phyloP scores from a whole-genome alignment of 371 early-diverging fungal species.

The Lichtheimia ornata region DNA sequence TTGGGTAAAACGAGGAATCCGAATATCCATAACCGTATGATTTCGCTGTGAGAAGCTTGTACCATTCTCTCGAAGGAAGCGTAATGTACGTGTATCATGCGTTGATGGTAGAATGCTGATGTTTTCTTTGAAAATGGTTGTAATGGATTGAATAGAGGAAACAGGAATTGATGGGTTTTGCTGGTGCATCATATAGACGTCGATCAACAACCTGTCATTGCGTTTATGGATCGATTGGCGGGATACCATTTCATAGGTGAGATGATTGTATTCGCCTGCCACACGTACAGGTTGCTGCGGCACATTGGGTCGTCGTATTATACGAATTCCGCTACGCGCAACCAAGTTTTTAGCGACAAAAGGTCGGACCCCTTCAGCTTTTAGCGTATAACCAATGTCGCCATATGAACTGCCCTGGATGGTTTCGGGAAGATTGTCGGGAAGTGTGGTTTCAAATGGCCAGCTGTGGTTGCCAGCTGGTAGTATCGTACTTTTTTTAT shows the following conservation, averaged over 20 bases:
- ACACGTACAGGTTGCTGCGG: constrained; percentile 8
- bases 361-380: constrained; percentile 39
- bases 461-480: constrained; percentile 25
- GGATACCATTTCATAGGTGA: constrained; percentile 24
- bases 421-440: constrained; percentile 41
- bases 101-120: constrained; percentile 9
- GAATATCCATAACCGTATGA: neutral
- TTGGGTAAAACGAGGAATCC: constrained; percentile 22
- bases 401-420: constrained; percentile 35
- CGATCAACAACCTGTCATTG: constrained; percentile 37
- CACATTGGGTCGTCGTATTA: constrained; percentile 15
- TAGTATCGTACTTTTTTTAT: neutral
- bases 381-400: constrained; percentile 38
- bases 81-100: constrained; percentile 38
- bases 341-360: constrained; percentile 28
- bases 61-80: constrained; percentile 33
- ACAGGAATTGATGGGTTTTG: constrained; percentile 19
- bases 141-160: constrained; percentile 21
- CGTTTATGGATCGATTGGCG: constrained; percentile 24
- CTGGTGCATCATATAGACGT: constrained; percentile 25
- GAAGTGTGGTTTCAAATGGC: constrained; percentile 40
- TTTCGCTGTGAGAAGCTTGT: constrained; percentile 23
- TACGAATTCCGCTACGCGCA: constrained; percentile 5
- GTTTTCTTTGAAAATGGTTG: constrained; percentile 45
- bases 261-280: neutral